These are phyloP conservation scores for Brassica nigra DNA, from an alignment of 345 rosid genomes.

Conservation along the genomic window DNA sequence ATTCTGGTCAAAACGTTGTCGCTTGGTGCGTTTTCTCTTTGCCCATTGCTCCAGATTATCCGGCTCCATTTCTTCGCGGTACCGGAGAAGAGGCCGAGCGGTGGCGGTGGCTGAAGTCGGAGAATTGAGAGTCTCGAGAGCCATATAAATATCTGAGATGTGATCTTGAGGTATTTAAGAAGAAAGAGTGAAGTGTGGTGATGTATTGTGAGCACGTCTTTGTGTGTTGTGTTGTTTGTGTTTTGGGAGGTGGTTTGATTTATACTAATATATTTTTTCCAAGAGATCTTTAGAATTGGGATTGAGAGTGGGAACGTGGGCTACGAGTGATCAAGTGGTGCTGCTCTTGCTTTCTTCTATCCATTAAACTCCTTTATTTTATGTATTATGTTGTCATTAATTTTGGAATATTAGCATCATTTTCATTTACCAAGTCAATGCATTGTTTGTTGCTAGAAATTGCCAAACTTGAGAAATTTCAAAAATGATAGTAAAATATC, in stretches of 20 bases:
- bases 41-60: slow-evolving; percentile 65
- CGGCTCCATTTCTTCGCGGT: slow-evolving; percentile 46
- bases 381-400: slow-evolving; percentile 20
- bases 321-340: slow-evolving; percentile 47
- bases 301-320: slow-evolving; percentile 48
- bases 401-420: slow-evolving; percentile 14
- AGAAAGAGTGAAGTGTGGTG: slow-evolving; percentile 48
- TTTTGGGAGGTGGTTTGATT: slow-evolving; percentile 14
- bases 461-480: slow-evolving; percentile 1
- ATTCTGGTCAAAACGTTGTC: slow-evolving; percentile 53
- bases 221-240: slow-evolving; percentile 25
- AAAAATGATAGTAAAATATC: neutral
- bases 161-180: slow-evolving; percentile 21
- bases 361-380: slow-evolving; percentile 30
- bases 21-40: slow-evolving; percentile 85
- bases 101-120: slow-evolving; percentile 46
- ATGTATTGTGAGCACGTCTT: slow-evolving; percentile 47
- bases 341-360: slow-evolving; percentile 41
- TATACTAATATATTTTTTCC: slow-evolving; percentile 9
- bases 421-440: slow-evolving; percentile 31
- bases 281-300: slow-evolving; percentile 31
- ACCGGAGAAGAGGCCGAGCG: slow-evolving; percentile 46
- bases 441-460: slow-evolving; percentile 16
- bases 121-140: slow-evolving; percentile 61
- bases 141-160: slow-evolving; percentile 38